Evolutionary conservation across 768 basidiomycete genomes (phyloP), one percentile per base, ranked within the genome.

Genomic region (Cubamyces lactineus): DNA sequence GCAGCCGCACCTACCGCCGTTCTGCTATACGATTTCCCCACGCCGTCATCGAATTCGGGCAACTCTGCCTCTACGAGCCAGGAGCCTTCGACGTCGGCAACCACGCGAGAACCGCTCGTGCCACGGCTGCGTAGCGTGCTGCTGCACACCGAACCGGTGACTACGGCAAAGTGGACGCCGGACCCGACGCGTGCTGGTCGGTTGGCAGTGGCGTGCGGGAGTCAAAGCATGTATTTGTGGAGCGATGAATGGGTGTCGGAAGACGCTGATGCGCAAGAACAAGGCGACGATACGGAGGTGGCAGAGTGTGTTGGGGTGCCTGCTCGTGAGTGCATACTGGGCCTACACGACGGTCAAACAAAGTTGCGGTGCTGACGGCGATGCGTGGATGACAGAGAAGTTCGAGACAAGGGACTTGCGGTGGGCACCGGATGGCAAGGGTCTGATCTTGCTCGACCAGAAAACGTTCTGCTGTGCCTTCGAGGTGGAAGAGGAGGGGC

Each of bases 291-390:
- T 69, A 75, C 78, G 63, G 93, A 94, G 69, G 88, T 94, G 75
- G 92, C 93, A 2, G 95, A 96, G 73, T 96, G 93, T 67, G 84
- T 96, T 38, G 92, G 92, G 7, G 85, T 97, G 4, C 95, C 95
- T 38, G 84, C 89, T n/a, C 85, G 91, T 91, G 70, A 76, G 92
- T 84, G 16, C 47, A 46, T 21, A 42, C 5, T 21, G 30, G 28
- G 43, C 2, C 23, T 28, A 12, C 2, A 28, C 24, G 24, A 28
- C 28, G 28, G 28, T 28, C 61, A 52, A 50, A 30, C 30, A 1
- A 19, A 24, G 42, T 26, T 12, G 21, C 53, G 26, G 21, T 28
- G 51, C 40, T 46, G 26, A 45, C 41, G 16, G 41, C 45, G 16
- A 42, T 39, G 40, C 15, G 26, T 51, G 51, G 11, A 34, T 54